Evolutionary conservation across 768 basidiomycete species (phyloP).

Genomic region (Porpolomopsis calyptriformis): DNA sequence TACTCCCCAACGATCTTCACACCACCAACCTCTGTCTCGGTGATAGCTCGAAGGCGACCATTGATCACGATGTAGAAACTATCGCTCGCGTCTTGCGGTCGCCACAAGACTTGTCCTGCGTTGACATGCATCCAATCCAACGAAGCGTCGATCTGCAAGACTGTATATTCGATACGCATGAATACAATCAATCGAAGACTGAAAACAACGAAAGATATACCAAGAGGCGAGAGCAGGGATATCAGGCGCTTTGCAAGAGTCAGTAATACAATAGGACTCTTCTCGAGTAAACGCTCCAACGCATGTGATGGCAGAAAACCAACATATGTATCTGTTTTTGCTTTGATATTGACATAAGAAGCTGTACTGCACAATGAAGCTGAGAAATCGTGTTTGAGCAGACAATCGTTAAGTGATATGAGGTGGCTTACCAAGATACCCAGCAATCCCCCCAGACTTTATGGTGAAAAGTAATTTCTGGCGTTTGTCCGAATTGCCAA

Average conservation of each 20-base stretch:
- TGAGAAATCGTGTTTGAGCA: slow-evolving; percentile 18
- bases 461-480: slow-evolving; percentile 84
- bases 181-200: neutral
- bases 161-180: slow-evolving; percentile 28
- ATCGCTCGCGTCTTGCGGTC: slow-evolving; percentile 81
- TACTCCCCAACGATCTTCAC: slow-evolving; percentile 86
- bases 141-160: slow-evolving; percentile 92
- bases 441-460: slow-evolving; percentile 95
- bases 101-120: slow-evolving; percentile 91
- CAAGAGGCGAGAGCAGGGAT: slow-evolving; percentile 84
- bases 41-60: slow-evolving; percentile 85
- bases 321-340: slow-evolving; percentile 98
- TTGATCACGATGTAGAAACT: slow-evolving; percentile 99
- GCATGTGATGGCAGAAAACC: slow-evolving; percentile 87
- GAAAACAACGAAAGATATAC: slow-evolving; percentile 33
- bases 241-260: slow-evolving; percentile 95
- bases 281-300: slow-evolving; percentile 82
- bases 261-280: slow-evolving; percentile 88
- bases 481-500: slow-evolving; percentile 16
- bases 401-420: neutral
- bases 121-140: slow-evolving; percentile 98
- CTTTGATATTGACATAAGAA: slow-evolving; percentile 92
- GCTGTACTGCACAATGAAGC: slow-evolving; percentile 86
- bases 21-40: slow-evolving; percentile 65
- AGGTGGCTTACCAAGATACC: slow-evolving; percentile 64